Percentiles rank a stretch among this genome's conserved stretches.
phyloP scores from a whole-genome alignment of 2,329 filamentous ascomycete genomes.

The Neodidymelliopsis sp. region DNA sequence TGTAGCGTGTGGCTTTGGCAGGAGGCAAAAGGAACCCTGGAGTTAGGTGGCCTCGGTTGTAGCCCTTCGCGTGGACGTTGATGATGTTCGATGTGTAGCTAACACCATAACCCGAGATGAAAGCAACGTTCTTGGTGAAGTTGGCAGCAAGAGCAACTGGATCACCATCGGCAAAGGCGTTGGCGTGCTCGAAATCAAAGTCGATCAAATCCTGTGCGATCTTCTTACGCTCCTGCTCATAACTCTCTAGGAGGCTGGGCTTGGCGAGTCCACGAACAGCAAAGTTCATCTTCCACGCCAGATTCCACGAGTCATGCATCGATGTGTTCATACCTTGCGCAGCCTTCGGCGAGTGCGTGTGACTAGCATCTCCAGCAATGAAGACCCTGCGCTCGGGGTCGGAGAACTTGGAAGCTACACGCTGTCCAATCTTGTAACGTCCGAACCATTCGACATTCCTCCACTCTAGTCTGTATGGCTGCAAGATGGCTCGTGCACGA shows the following conservation, averaged over 20 bases:
- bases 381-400: slow-evolving; percentile 54
- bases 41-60: slow-evolving; percentile 55
- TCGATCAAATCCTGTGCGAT: slow-evolving; percentile 55
- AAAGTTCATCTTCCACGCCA: slow-evolving; percentile 56
- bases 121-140: slow-evolving; percentile 73
- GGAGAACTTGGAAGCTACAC: slow-evolving; percentile 56
- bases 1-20: slow-evolving; percentile 74
- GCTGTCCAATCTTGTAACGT: slow-evolving; percentile 59
- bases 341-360: slow-evolving; percentile 53
- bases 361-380: slow-evolving; percentile 59
- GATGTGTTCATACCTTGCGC: slow-evolving; percentile 56
- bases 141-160: slow-evolving; percentile 70
- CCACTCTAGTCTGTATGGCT: slow-evolving; percentile 56
- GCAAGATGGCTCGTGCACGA: slow-evolving; percentile 60
- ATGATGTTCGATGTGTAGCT: slow-evolving; percentile 71
- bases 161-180: slow-evolving; percentile 66
- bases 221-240: slow-evolving; percentile 53
- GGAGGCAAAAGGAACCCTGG: slow-evolving; percentile 64
- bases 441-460: slow-evolving; percentile 60
- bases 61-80: slow-evolving; percentile 64
- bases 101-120: slow-evolving; percentile 76
- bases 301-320: slow-evolving; percentile 55
- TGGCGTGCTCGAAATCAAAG: slow-evolving; percentile 58
- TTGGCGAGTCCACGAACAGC: slow-evolving; percentile 50
- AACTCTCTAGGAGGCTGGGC: slow-evolving; percentile 48